Evolutionary conservation across 164 flowering plant species (phyloP), one percentile per base, ranked within the genome.

Genomic region (Annona squamosa): DNA sequence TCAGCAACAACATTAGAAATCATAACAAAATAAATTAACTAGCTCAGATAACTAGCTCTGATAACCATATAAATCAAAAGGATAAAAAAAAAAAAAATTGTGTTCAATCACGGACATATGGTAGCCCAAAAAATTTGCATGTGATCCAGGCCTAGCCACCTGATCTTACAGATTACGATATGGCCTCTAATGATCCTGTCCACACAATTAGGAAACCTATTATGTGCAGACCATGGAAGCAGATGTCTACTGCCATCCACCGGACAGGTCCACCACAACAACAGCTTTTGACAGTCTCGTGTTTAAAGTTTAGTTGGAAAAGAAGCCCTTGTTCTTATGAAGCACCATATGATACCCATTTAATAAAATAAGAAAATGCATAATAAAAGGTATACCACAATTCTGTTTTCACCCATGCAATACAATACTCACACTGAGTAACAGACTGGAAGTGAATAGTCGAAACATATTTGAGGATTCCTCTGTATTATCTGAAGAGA

Each of bases 391-490:
- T 5, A 48, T 48, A 41, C 5, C 46, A 69, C 52, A 45, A 9
- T 46, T 52, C 2, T 69, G 52, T 48, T 5, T 64, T 6, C 42
- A 1, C 67, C 44, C 17, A 46, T 48, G 75, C 46, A 67, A 26
- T 48, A 69, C 56, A 46, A 9, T 73, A 89, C 99, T 86, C 78
- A 95, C 99, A 81, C 97, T 95, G 72, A 95, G 89, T 82, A 80
- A 61, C 64, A 92, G 81, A 81, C 99, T 93, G 69, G 97, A 81
- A 41, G 77, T 85, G 79, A 96, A 92, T 70, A 93, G 91, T 75
- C 90, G 87, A 72, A 89, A 86, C 98, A 92, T 90, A 12, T 82
- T 85, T 69, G 97, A 72, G 52, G 93, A 82, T 77, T 90, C 99
- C 74, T 85, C 88, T 48, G 78, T 69, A 86, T 86, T 87, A 72